Evolutionary conservation across 2,329 filamentous ascomycete species (phyloP), one percentile per base, ranked within the genome.

Genomic region (Beauveria pseudobassiana): DNA sequence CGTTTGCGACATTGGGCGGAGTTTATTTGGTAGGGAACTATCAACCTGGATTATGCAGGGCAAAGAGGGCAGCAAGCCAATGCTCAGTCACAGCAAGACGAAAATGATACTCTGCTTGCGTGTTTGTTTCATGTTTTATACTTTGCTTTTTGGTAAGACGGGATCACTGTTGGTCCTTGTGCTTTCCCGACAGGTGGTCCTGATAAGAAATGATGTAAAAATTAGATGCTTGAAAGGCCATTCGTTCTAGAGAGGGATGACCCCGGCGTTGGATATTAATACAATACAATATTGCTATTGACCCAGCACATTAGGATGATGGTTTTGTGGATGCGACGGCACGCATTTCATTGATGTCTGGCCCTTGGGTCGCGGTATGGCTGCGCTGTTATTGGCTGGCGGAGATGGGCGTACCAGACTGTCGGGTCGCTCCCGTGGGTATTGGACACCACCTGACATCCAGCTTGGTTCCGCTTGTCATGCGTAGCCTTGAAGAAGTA

Each of bases 341-440:
- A 42, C n/a, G 20, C 28, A 46, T 60, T 46, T 48, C 38, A 60
- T 63, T 63, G 62, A 43, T 56, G 45, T 18, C 52, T 4, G 30
- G 28, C 30, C 45, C 43, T 16, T 62, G 38, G 55, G 61, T 59
- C 18, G 40, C 16, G 34, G 38, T 42, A 38, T 45, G 48, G 34
- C 49, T 22, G 26, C 30, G 26, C 43, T 59, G 22, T 59, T n/a
- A 63, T 63, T 63, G 62, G 62, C 50, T 63, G 61, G 46, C 55
- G 20, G 16, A n/a, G 24, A 38, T 28, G 42, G 61, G 30, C 61
- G 62, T 60, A 63, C 62, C 62, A 51, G 42, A 63, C 56, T 63
- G 62, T 60, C 62, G 62, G 62, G 62, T 63, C 62, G 49, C 30
- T 30, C 59, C 34, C 45, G 30, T 55, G 59, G 57, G 48, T 52